Evolutionary conservation across 352 stramenopile genomes (phyloP).

Genomic region (Albugo laibachii): DNA sequence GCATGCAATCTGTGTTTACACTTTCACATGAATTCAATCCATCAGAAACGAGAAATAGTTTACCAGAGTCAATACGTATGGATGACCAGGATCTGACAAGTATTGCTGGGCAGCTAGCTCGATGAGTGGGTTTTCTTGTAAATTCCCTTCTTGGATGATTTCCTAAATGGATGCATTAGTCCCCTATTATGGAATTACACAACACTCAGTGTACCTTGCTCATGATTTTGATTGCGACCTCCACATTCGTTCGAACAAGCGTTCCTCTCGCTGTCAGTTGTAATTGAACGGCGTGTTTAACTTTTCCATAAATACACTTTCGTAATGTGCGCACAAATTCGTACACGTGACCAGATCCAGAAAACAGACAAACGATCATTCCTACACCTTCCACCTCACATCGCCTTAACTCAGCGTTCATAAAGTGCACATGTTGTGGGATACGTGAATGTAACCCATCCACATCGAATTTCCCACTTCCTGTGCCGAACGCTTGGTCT

Average conservation of each 20-base stretch:
- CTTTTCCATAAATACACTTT: conserved; percentile 79
- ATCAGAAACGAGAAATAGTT: not conserved
- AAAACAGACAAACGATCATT: conserved; percentile 61
- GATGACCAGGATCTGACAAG: conserved; percentile 53
- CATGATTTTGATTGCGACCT: conserved; percentile 79
- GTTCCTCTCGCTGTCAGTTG: conserved; percentile 49
- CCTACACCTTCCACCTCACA: conserved; percentile 58
- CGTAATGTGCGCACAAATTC: conserved; percentile 71
- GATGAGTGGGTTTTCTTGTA: conserved; percentile 74
- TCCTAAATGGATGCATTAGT: conserved; percentile 12
- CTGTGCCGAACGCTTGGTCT: conserved; percentile 65
- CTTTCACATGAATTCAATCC: not conserved
- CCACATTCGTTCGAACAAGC: conserved; percentile 57
- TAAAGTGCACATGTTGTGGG: conserved; percentile 70
- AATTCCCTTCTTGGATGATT: conserved; percentile 72
- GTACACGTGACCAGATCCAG: conserved; percentile 57
- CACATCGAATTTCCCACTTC: conserved; percentile 51
- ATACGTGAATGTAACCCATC: conserved; percentile 66
- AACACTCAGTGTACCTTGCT: conserved; percentile 32
- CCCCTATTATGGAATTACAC: not conserved
- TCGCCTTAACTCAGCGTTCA: conserved; percentile 62
- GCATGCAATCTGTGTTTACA: conserved; percentile 35
- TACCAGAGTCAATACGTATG: conserved; percentile 70
- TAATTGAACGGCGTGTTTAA: conserved; percentile 73
- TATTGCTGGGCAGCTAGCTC: conserved; percentile 75